phyloP scores from a whole-genome alignment of 352 stramenopile genomes.

The Pythium utonaiense region DNA sequence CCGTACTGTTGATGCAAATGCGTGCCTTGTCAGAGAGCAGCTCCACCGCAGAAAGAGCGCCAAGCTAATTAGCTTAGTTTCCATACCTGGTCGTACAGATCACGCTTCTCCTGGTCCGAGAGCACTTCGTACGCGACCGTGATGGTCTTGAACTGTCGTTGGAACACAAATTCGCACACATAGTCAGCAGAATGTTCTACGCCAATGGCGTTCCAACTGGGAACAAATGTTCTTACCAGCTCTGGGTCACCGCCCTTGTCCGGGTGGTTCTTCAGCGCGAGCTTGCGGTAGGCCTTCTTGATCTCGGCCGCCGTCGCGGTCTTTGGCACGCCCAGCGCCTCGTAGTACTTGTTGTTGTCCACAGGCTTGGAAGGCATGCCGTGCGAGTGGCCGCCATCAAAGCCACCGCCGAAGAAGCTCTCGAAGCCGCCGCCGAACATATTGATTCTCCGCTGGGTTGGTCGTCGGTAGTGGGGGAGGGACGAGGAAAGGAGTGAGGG shows the following conservation, averaged over 20 bases:
- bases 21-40: neutral
- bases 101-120: constrained; percentile 89
- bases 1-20: constrained; percentile 78
- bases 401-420: constrained; percentile 83
- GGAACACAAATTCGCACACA: constrained; percentile 6
- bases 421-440: constrained; percentile 87
- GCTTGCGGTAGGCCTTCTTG: constrained; percentile 90
- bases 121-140: constrained; percentile 97
- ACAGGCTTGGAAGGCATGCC: constrained; percentile 50
- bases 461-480: constrained; percentile 15
- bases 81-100: constrained; percentile 80
- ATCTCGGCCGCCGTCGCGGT: constrained; percentile 79
- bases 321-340: constrained; percentile 84
- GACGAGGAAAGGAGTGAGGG: constrained; percentile 12
- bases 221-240: constrained; percentile 30
- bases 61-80: neutral
- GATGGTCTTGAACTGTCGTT: constrained; percentile 88
- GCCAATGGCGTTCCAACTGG: neutral
- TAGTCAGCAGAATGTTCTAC: constrained; percentile 11
- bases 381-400: constrained; percentile 45
- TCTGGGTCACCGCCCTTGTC: constrained; percentile 98
- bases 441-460: constrained; percentile 4
- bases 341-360: constrained; percentile 89
- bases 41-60: neutral
- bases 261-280: constrained; percentile 94